Evolutionary conservation across 2,329 filamentous ascomycete genomes (phyloP).

Genomic region (Allantophomopsis cytisporea): DNA sequence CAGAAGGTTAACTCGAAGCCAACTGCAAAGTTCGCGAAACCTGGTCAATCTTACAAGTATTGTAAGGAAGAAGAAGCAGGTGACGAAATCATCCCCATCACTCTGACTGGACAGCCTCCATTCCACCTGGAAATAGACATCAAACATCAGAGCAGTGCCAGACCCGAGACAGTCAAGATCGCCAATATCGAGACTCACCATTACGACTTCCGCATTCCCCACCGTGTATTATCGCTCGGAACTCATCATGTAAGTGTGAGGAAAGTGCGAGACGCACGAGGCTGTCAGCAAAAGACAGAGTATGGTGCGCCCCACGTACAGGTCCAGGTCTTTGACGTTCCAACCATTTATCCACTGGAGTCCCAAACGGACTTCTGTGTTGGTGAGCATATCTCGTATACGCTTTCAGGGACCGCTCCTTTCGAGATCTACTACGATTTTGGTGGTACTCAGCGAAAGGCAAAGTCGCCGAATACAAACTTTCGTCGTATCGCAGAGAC

Average conservation of each 20-base stretch:
- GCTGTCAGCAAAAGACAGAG: slow-evolving; percentile 71
- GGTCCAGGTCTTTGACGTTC: slow-evolving; percentile 85
- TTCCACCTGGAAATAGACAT: slow-evolving; percentile 89
- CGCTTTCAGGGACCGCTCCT: slow-evolving; percentile 76
- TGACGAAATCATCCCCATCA: slow-evolving; percentile 81
- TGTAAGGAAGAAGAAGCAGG: slow-evolving; percentile 73
- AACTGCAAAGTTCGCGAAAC: slow-evolving; percentile 66
- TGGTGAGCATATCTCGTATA: slow-evolving; percentile 86
- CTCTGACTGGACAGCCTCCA: slow-evolving; percentile 68
- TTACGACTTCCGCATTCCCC: slow-evolving; percentile 74
- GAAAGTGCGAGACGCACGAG: slow-evolving; percentile 75
- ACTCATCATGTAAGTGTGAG: slow-evolving; percentile 80
- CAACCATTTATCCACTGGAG: slow-evolving; percentile 79
- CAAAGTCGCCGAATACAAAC: slow-evolving; percentile 63
- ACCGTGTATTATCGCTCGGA: slow-evolving; percentile 74
- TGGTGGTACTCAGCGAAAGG: slow-evolving; percentile 63
- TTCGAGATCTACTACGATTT: slow-evolving; percentile 93
- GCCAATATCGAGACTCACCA: slow-evolving; percentile 62
- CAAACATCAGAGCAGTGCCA: slow-evolving; percentile 73
- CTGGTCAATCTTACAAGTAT: slow-evolving; percentile 90
- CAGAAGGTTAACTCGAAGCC: slow-evolving; percentile 81
- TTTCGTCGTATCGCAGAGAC: slow-evolving; percentile 91
- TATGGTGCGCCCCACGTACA: slow-evolving; percentile 64
- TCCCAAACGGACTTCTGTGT: slow-evolving; percentile 83
- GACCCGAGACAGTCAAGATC: slow-evolving; percentile 70